Conservation (phyloP, 2,329 filamentous ascomycete genomes). For the Trichoderma brevicompactum region DNA sequence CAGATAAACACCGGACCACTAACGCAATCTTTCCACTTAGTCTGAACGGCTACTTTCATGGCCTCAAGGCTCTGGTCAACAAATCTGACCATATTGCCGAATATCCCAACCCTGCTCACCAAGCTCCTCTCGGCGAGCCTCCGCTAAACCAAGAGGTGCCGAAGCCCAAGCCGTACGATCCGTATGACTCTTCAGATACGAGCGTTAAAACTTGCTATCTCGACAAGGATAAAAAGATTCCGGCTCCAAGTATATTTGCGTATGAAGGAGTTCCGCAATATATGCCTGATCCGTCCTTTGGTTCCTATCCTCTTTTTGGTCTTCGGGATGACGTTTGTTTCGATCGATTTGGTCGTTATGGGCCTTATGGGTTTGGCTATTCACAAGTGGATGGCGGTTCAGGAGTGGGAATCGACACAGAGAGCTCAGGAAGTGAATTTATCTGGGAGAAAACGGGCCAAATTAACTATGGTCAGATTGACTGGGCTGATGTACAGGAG, state of each 20-base stretch:
- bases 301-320: constrained; percentile 75
- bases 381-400: constrained; percentile 71
- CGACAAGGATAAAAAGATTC: constrained; percentile 61
- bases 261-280: constrained; percentile 74
- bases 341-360: constrained; percentile 82
- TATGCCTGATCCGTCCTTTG: constrained; percentile 77
- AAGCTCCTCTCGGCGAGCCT: constrained; percentile 42
- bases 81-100: constrained; percentile 69
- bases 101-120: constrained; percentile 61
- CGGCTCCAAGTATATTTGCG: constrained; percentile 65
- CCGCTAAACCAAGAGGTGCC: constrained; percentile 46
- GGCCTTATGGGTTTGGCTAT: constrained; percentile 87
- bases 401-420: constrained; percentile 72
- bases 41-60: constrained; percentile 79
- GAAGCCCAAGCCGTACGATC: constrained; percentile 61
- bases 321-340: constrained; percentile 81
- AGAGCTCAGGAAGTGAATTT: constrained; percentile 67
- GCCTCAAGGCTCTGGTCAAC: constrained; percentile 71
- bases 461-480: constrained; percentile 59
- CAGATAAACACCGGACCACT: neutral
- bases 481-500: constrained; percentile 60
- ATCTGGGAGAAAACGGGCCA: constrained; percentile 60
- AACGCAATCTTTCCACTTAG: constrained; percentile 48
- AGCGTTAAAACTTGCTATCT: constrained; percentile 66
- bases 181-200: constrained; percentile 64